A percentile compares a stretch with the other conserved stretches of the same genome.
These are phyloP conservation scores for Leersia perrieri DNA, from an alignment of 176 grass and related monocot genomes.

Conservation along the genomic window DNA sequence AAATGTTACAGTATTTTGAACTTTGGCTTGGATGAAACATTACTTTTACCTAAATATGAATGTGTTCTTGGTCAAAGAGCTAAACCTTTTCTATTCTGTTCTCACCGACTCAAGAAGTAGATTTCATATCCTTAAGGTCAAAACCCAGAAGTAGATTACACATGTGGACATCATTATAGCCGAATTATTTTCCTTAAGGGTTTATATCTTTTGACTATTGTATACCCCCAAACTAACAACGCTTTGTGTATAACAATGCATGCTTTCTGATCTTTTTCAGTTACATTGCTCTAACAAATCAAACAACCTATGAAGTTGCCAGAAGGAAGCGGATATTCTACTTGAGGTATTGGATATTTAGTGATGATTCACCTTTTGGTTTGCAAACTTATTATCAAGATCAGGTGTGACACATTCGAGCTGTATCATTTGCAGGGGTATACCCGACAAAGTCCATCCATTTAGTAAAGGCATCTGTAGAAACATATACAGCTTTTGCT, in stretches of 20 bases:
- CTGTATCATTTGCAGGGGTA: slow-evolving; percentile 47
- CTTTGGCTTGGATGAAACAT: not conserved
- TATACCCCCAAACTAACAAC: not conserved
- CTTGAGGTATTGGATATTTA: slow-evolving; percentile 60
- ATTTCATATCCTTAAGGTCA: too few species aligned
- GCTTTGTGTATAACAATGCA: not conserved
- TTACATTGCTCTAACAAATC: slow-evolving; percentile 92
- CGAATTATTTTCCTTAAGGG: not conserved
- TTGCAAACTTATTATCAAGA: not conserved
- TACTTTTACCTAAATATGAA: not conserved
- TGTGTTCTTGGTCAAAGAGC: not conserved
- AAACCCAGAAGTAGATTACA: too few species aligned
- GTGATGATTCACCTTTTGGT: not conserved
- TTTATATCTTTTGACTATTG: slow-evolving; percentile 3
- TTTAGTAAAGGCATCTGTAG: slow-evolving; percentile 81
- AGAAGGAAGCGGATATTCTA: slow-evolving; percentile 78
- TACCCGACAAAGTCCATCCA: slow-evolving; percentile 82
- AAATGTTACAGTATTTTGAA: not conserved
- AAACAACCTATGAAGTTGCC: slow-evolving; percentile 93
- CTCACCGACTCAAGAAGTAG: not conserved
- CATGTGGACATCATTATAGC: not conserved
- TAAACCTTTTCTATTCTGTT: not conserved
- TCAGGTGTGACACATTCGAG: slow-evolving; percentile 12
- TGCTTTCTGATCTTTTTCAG: slow-evolving; percentile 33
- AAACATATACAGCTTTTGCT: slow-evolving; percentile 77